Evolutionary conservation across 805 yeast genomes (phyloP), one percentile per base, ranked within the genome.

Genomic region (Candida arabinofermentans): DNA sequence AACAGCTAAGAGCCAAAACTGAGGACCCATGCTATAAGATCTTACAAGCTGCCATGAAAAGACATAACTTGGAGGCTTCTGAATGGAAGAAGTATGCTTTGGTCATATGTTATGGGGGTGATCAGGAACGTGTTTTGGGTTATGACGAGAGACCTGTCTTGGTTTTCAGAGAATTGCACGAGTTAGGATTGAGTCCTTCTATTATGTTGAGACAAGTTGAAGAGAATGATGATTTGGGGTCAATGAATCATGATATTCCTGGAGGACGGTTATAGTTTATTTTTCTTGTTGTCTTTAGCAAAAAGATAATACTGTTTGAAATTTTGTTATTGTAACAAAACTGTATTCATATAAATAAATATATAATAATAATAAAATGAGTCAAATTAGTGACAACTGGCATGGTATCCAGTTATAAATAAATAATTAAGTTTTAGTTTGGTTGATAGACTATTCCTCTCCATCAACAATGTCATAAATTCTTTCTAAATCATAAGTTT

Each of bases 11-110:
- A 36, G 95, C 96, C 1, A 83, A 91, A 7, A 80, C 86, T 21
- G 96, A 89, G 41, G 98, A 91, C 54, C 89, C 96, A 2, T 89
- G 96, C 59, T 81, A 84, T 53, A 86, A 86, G 59, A 83, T 91
- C 18, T 66, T 93, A 36, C 95, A 86, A 55, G 87, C 84, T 27
- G 96, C 96, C 5, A 82, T 88, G 85, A 79, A 82, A 51, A 74
- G 95, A 46, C 95, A 90, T 64, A 81, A 81, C 44, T 72, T 91
- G 37, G 80, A 79, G 35, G 76, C 79, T 24, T 82, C 78, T 39
- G 96, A 88, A 57, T 86, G 96, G 90, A 74, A 85, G 39, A 84
- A 87, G 54, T 91, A 89, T 58, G 96, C 90, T 2, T 67, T 91
- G 39, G 89, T 90, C 14, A 85, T 91, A 13, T 85, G 95, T 57